These are phyloP conservation scores for Trametes sp. DNA, from an alignment of 1,284 basidiomycete genomes.

Conservation along the genomic window DNA sequence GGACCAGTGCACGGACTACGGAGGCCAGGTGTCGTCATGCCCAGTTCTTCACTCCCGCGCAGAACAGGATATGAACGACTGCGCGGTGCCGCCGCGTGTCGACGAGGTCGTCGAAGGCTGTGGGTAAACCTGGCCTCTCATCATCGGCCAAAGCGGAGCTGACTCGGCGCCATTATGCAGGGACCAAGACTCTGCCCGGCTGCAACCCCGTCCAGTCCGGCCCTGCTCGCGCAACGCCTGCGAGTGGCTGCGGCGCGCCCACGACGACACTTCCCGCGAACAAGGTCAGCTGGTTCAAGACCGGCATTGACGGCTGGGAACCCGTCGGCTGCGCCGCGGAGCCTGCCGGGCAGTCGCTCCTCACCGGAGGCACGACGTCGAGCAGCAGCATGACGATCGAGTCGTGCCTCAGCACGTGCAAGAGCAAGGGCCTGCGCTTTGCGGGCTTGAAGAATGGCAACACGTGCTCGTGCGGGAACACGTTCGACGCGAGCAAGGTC, in stretches of 20 bases:
- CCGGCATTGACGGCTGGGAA: constrained; percentile 14
- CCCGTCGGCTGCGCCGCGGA: constrained; percentile 16
- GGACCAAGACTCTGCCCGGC: constrained; percentile 11
- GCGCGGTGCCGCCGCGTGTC: constrained; percentile 13
- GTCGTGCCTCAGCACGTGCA: constrained; percentile 15
- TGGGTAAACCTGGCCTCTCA: too few species aligned
- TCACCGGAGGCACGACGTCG: constrained; percentile 14
- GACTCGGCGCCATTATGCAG: background rate
- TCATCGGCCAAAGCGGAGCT: too few species aligned
- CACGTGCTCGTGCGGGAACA: constrained; percentile 17
- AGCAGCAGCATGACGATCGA: constrained; percentile 12
- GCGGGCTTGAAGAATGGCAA: constrained; percentile 17
- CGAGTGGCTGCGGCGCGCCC: constrained; percentile 9
- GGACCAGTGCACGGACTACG: constrained; percentile 22
- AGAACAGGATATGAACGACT: constrained; percentile 20
- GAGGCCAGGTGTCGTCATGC: constrained; percentile 17
- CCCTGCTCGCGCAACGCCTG: constrained; percentile 10
- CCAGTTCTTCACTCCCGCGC: constrained; percentile 14
- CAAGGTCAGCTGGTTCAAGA: constrained; percentile 14
- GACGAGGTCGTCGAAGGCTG: constrained; percentile 13
- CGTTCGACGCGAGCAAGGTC: constrained; percentile 19
- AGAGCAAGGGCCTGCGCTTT: constrained; percentile 14
- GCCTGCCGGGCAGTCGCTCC: constrained; percentile 8
- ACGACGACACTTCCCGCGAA: constrained; percentile 2
- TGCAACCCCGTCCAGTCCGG: constrained; percentile 18